Base-by-base conservation (phyloP, 306 rosid species). In the Glycyrrhiza uralensis region DNA sequence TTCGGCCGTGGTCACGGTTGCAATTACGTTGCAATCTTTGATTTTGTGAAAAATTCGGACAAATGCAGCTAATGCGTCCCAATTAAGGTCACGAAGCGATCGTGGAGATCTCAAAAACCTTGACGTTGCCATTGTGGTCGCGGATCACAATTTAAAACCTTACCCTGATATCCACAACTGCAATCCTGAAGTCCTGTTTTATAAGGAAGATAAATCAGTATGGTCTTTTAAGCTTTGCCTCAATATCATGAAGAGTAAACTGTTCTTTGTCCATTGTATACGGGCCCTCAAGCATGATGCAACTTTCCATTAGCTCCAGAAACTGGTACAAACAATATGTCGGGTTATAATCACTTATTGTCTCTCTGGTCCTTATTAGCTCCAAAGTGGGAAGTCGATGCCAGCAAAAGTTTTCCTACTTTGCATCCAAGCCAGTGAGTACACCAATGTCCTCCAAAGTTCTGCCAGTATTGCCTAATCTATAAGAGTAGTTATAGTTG, bases 311-410 rank as follows among this genome's bases (percentile, higher is more conserved):
- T 42, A 45, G 14, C 20, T 66, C 36, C 51, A 74, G 24, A 51
- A 66, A 1, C 9, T 17, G 8, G 70, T 65, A 58, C 65, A 51
- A 67, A 55, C 62, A 74, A 41, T 67, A 56, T 68, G 62, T 38
- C 76, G 30, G 72, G 61, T 17, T 42, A 60, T 74, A 19, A 75
- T 59, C 66, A 59, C 36, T n/a, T 30, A 7, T 67, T 68, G 73
- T 61, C 68, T 55, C 49, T 44, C 56, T 30, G 10, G 19, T 62
- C 77, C 56, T 60, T 39, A 38, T 29, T 46, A 4, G 71, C 44
- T 41, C 68, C 50, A 75, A 30, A 23, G 3, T 57, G 38, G 51
- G 30, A 46, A 46, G 38, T 76, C 1, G 23, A 61, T 41, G 61
- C 52, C 67, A 22, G 42, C 29, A 32, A 60, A 32, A 36, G 36